Conservation (phyloP, 371 early-diverging fungal genomes). For the Nosema muscidifuracis region DNA sequence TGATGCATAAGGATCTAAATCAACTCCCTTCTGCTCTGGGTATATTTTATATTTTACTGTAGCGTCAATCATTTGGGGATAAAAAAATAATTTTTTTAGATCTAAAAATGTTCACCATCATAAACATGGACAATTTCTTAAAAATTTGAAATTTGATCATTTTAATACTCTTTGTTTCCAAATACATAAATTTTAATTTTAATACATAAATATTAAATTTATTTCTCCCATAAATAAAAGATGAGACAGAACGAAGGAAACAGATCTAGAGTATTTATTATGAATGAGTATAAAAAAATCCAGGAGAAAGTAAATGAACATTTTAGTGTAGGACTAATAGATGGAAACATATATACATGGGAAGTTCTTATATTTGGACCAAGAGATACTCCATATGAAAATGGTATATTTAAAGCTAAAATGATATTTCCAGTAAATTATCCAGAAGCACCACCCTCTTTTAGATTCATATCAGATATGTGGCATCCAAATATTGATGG, state of each 20-base stretch:
- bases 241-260: constrained; percentile 42
- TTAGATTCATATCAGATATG: constrained; percentile 77
- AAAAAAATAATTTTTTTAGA: not conserved
- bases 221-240: constrained; percentile 29
- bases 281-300: constrained; percentile 60
- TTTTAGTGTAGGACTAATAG: constrained; percentile 62
- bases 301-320: constrained; percentile 53
- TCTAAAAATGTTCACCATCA: not conserved
- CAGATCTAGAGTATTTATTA: constrained; percentile 56
- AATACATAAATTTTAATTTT: too few relatives aligned
- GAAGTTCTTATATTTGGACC: constrained; percentile 92
- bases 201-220: too few relatives aligned
- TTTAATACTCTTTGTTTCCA: too few relatives aligned
- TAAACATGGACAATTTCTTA: constrained; percentile 2
- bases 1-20: constrained; percentile 66
- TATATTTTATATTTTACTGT: constrained; percentile 90
- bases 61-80: constrained; percentile 70
- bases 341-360: constrained; percentile 70
- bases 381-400: constrained; percentile 86
- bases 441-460: constrained; percentile 73
- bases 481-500: constrained; percentile 84
- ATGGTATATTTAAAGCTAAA: constrained; percentile 78
- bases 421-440: constrained; percentile 73
- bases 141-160: too few relatives aligned
- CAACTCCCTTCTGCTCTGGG: constrained; percentile 73